Evolutionary conservation across 371 early-diverging fungal species (phyloP).

Genomic region (Cokeromyces recurvatus): DNA sequence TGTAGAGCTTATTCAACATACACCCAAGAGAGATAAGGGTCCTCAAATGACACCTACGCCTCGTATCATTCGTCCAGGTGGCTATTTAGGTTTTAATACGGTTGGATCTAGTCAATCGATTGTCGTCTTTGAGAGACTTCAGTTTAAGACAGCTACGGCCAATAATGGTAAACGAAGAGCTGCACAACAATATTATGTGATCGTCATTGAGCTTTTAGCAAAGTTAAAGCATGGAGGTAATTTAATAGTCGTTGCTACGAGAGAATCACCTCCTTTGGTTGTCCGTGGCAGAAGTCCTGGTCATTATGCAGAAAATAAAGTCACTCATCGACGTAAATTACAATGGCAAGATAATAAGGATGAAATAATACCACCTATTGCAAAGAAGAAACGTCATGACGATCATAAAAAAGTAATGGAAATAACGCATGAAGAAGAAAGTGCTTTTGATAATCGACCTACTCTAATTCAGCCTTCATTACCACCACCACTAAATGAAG

Average conservation of each 20-base stretch:
- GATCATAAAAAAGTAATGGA: too few relatives aligned
- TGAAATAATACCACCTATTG: too few relatives aligned
- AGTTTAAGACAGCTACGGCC: slow-evolving; percentile 91
- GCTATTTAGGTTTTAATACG: slow-evolving; percentile 41
- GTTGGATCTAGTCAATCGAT: slow-evolving; percentile 40
- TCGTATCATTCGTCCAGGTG: slow-evolving; percentile 53
- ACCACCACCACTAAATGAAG: too few relatives aligned
- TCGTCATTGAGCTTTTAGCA: slow-evolving; percentile 64
- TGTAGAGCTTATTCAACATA: slow-evolving; percentile 84
- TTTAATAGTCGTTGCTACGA: slow-evolving; percentile 54
- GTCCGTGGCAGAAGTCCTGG: slow-evolving; percentile 91
- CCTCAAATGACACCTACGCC: slow-evolving; percentile 73
- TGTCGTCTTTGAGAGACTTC: slow-evolving; percentile 84
- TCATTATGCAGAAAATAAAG: slow-evolving; percentile 79
- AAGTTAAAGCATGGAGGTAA: slow-evolving; percentile 44
- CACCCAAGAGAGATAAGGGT: slow-evolving; percentile 91
- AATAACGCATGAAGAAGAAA: too few relatives aligned
- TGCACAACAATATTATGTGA: slow-evolving; percentile 84
- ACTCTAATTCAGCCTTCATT: too few relatives aligned
- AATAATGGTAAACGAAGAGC: slow-evolving; percentile 85
- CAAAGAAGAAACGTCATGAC: too few relatives aligned
- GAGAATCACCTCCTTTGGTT: slow-evolving; percentile 72
- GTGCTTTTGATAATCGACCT: too few relatives aligned
- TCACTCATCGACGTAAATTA: too few relatives aligned
- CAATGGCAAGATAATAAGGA: too few relatives aligned